Conservation (phyloP, 495 filamentous ascomycete genomes). For the Penicillium manginii region DNA sequence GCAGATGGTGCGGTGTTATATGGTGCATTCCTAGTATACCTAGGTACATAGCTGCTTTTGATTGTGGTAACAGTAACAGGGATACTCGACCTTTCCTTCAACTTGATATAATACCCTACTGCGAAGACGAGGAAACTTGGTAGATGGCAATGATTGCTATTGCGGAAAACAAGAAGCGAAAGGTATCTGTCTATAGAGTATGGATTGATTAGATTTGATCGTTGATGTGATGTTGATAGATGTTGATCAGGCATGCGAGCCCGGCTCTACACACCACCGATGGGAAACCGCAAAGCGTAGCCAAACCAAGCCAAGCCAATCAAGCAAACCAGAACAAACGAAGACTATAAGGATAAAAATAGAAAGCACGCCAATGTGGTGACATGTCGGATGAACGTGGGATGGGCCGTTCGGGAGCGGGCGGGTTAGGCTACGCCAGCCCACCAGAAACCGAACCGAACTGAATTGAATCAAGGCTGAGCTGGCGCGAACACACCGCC, state of each 20-base stretch:
- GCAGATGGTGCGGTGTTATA: too few relatives aligned
- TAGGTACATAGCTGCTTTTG: too few relatives aligned
- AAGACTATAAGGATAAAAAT: neutral
- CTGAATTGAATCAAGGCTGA: neutral
- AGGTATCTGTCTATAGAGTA: constrained; percentile 24
- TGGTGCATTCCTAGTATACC: too few relatives aligned
- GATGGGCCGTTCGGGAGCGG: too few relatives aligned
- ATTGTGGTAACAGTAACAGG: too few relatives aligned
- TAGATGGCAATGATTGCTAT: too few relatives aligned
- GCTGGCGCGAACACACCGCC: constrained; percentile 7
- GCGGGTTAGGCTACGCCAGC: too few relatives aligned
- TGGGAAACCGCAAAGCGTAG: neutral
- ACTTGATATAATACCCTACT: too few relatives aligned
- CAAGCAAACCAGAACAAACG: neutral
- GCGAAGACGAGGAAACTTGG: too few relatives aligned
- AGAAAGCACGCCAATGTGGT: neutral
- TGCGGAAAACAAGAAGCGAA: neutral
- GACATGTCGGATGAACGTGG: too few relatives aligned
- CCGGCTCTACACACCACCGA: constrained; percentile 16
- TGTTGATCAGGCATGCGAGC: constrained; percentile 7
- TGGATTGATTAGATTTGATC: neutral
- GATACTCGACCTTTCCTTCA: too few relatives aligned
- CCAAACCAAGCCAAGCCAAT: neutral
- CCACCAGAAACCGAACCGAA: too few relatives aligned
- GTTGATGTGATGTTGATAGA: neutral